Evolutionary conservation across 495 filamentous ascomycete genomes (phyloP).

Genomic region (Penicillium lagena): DNA sequence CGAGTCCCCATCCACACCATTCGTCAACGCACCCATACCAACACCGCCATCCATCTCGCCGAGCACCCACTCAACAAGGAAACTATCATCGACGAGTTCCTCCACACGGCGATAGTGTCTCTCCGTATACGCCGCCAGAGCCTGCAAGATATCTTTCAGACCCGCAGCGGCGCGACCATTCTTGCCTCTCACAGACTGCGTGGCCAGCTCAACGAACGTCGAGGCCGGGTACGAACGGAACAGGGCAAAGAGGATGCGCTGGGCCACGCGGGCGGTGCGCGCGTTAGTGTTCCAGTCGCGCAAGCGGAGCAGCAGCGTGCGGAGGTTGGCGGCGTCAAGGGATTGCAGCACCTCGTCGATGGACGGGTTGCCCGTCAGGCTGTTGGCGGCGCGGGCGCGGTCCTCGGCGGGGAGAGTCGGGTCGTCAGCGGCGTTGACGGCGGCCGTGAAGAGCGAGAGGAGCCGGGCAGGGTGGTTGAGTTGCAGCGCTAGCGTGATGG

Average conservation of each 20-base stretch:
- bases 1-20: conserved; percentile 15
- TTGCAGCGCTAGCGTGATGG: conserved; percentile 83
- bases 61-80: conserved; percentile 86
- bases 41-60: conserved; percentile 79
- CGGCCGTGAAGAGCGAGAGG: conserved; percentile 72
- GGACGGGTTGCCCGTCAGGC: conserved; percentile 61
- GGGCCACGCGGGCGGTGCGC: conserved; percentile 74
- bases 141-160: conserved; percentile 76
- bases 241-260: conserved; percentile 75
- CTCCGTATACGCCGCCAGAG: conserved; percentile 80
- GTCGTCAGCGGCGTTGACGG: conserved; percentile 56
- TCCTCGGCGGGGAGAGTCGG: conserved; percentile 17
- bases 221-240: conserved; percentile 71
- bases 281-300: conserved; percentile 98
- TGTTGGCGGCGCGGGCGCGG: conserved; percentile 21
- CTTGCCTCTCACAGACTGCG: conserved; percentile 29
- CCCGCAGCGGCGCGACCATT: conserved; percentile 49
- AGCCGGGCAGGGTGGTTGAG: conserved; percentile 89
- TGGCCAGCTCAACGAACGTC: conserved; percentile 59
- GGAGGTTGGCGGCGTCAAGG: conserved; percentile 80
- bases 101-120: conserved; percentile 83
- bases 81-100: conserved; percentile 89
- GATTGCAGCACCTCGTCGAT: conserved; percentile 78
- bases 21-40: conserved; percentile 30
- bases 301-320: conserved; percentile 66